Percentiles rank a stretch among this genome's conserved stretches.
Conservation (phyloP, 1,284 basidiomycete genomes). For the Hemileia vastatrix region DNA sequence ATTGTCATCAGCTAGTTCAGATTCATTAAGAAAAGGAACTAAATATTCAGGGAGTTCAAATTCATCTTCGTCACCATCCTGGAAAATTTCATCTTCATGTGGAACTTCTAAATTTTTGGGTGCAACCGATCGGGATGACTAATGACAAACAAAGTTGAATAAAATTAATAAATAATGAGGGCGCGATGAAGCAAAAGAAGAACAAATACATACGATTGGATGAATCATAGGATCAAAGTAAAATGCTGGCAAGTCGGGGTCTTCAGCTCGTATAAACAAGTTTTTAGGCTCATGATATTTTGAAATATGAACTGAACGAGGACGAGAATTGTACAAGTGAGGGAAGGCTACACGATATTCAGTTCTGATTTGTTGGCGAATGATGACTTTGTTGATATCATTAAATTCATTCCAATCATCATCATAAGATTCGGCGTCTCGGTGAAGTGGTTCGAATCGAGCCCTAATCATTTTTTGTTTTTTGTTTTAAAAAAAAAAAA, state of each 20-base stretch:
- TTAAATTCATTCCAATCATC: conserved; percentile 99
- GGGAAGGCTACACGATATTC: conserved; percentile 99
- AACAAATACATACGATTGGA: conserved; percentile 50
- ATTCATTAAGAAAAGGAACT: conserved; percentile 71
- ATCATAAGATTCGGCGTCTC: conserved; percentile 94
- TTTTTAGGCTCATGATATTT: conserved; percentile 87
- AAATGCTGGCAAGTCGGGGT: conserved; percentile 98
- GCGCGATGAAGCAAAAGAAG: conserved; percentile 32
- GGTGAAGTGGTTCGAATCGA: conserved; percentile 45
- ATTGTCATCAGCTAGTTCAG: conserved; percentile 67
- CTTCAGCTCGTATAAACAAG: conserved; percentile 96
- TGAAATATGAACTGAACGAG: conserved; percentile 84
- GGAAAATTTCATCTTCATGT: conserved; percentile 87
- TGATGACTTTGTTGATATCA: conserved; percentile 99
- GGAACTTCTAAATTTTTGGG: conserved; percentile 72
- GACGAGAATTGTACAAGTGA: conserved; percentile 96
- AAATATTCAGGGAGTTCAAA: conserved; percentile 77
- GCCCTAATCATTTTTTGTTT: conserved; percentile 1
- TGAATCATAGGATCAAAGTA: conserved; percentile 94
- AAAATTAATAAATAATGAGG: conserved; percentile 34
- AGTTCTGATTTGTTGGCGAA: conserved; percentile 94
- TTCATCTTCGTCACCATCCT: conserved; percentile 66
- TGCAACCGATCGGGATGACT: conserved; percentile 72
- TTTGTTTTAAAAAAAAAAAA: conserved; percentile 48
- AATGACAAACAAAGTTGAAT: conserved; percentile 50